Evolutionary conservation across 148 eudicot species (phyloP), one percentile per base, ranked within the genome.

Genomic region (Chenopodium album): DNA sequence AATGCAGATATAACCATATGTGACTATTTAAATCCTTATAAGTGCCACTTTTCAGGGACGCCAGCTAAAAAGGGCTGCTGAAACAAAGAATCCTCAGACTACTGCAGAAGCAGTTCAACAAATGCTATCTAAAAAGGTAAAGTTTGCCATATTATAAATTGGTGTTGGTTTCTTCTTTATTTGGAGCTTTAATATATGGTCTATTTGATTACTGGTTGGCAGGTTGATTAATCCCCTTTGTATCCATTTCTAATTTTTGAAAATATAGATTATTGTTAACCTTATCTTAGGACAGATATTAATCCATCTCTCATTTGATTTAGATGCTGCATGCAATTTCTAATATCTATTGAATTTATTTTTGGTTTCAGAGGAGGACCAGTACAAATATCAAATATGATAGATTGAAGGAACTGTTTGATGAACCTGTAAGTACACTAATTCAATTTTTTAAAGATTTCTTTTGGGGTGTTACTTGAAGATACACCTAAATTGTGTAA

Each of bases 101-200:
- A 90, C 94, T 82, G 85, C 84, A 37, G 95, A 90, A 85, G 97
- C 97, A 54, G 85, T 92, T 71, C 87, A 77, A 67, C 92, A 85
- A 76, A 85, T 87, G 83, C 80, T 89, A 62, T 82, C 85, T 29
- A 89, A 83, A 81, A 93, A 93, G 94, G 97, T 93, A 84, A 37
- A 63, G 31, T 63, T 41, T 71, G 41, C 22, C 34, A 23, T 64
- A 22, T 32, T 73, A 64, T 47, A 23, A 54, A 3, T 32, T 44
- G 46, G 52, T 32, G 54, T 46, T 70, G 28, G 14, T 11, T 26
- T 64, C 59, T 73, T 60, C 34, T 73, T 9, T 56, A 28, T 29
- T 44, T 41, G n/a, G 65, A 71, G 48, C 44, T 47, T 20, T 26
- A 60, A 65, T n/a, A 48, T 48, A 48, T 48, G 54, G 54, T 48